Conservation (phyloP, 805 yeast genomes). For the Saccharomycopsis schoenii region DNA sequence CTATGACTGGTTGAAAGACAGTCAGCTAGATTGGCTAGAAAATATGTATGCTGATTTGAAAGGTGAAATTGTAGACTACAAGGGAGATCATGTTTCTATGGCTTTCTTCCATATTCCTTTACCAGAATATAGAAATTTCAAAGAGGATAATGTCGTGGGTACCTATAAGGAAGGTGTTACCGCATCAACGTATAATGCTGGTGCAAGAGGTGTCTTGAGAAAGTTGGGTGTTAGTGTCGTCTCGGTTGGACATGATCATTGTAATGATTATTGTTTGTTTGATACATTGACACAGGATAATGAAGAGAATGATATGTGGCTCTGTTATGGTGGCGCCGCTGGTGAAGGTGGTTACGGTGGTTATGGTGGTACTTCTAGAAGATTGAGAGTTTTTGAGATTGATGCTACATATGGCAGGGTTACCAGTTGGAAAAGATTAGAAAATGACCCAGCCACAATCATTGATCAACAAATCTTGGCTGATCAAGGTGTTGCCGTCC, state of each 20-base stretch:
- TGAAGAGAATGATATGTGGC: conserved; percentile 45
- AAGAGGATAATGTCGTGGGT: conserved; percentile 41
- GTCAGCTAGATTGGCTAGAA: conserved; percentile 53
- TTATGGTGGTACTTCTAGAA: conserved; percentile 75
- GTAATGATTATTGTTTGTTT: conserved; percentile 78
- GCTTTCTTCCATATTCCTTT: conserved; percentile 93
- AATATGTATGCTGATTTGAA: conserved; percentile 25
- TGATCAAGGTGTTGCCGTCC: conserved; percentile 30
- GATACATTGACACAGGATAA: conserved; percentile 30
- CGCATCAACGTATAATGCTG: conserved; percentile 64
- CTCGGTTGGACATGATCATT: conserved; percentile 91
- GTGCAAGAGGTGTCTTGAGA: conserved; percentile 49
- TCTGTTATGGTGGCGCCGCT: conserved; percentile 88
- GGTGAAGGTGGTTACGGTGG: conserved; percentile 98
- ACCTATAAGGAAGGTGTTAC: conserved; percentile 60
- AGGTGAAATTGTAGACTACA: conserved; percentile 25
- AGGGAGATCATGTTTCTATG: conserved; percentile 52
- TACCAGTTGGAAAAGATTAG: conserved; percentile 65
- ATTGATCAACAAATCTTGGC: conserved; percentile 47
- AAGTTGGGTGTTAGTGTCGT: conserved; percentile 65
- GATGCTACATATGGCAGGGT: conserved; percentile 37
- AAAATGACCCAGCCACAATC: conserved; percentile 37
- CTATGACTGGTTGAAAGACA: conserved; percentile 75
- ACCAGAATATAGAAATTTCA: conserved; percentile 61
- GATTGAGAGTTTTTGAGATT: conserved; percentile 64